Base-by-base conservation (phyloP, 306 rosid species). In the Vachellia collinsii region DNA sequence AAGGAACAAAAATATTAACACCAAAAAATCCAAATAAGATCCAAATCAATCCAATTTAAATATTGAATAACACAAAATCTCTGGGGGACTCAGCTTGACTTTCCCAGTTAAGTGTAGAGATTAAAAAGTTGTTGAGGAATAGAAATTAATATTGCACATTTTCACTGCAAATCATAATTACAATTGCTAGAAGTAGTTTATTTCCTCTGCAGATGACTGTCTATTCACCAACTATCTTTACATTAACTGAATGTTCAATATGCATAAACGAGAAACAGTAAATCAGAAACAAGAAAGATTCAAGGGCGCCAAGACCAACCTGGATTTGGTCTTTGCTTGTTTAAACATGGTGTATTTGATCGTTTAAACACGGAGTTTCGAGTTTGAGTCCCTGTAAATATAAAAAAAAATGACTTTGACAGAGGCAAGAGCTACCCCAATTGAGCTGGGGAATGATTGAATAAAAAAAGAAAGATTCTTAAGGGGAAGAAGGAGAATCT, bases 371-470 rank as follows among this genome's bases (percentile, higher is more conserved):
- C 2, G 34, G 34, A 29, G 34, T 38, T 0, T 29, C 2, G 2
- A 29, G 34, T 29, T 29, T 29, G 34, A 29, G 2, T 2, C 34
- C 1, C 2, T 29, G 5, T 38, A 5, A 38, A 38, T 38, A n/a
- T 3, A 56, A n/a, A n/a, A 8, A 20, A n/a, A 8, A 50, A 50
- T 4, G 7, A 16, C 0, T 29, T 29, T 29, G n/a, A n/a, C n/a
- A n/a, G n/a, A n/a, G n/a, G n/a, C n/a, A n/a, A n/a, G n/a, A n/a
- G 1, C 34, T 29, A 29, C 1, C 34, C 34, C 34, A 29, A 29
- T 50, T 16, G 16, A 14, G 56, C 20, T 5, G 56, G 4, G 14
- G 54, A 12, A 48, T 94, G 9, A 90, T 96, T 90, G 34, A 29
- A 29, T 29, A 29, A 13, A 16, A 16, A 6, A 17, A 19, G 17